These are phyloP conservation scores for Trichoderma parareesei DNA, from an alignment of 495 filamentous ascomycete species.

Conservation along the genomic window DNA sequence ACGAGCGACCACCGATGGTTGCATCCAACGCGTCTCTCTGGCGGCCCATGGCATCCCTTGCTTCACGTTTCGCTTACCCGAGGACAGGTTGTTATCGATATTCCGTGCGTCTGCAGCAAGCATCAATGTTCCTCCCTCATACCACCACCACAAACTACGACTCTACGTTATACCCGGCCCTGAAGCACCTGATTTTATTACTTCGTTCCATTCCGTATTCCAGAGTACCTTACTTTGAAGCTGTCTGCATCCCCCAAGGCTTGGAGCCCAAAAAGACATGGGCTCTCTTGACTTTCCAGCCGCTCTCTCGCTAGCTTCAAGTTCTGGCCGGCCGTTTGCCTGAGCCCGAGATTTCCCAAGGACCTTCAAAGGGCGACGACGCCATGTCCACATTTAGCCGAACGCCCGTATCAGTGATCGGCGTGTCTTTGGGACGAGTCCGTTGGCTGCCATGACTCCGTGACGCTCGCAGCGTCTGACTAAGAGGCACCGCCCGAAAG, in stretches of 20 bases:
- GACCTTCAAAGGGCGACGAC: neutral
- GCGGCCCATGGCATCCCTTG: neutral
- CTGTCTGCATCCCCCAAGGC: no score
- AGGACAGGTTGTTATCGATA: neutral
- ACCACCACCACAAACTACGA: neutral
- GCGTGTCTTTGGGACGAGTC: neutral
- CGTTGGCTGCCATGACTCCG: neutral
- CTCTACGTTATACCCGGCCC: no score
- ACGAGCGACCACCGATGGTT: neutral
- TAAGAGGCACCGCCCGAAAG: constrained; percentile 4
- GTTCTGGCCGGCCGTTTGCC: neutral
- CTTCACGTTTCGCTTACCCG: neutral
- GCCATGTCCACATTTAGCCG: constrained; percentile 9
- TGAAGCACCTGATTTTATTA: neutral
- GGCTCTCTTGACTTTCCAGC: neutral
- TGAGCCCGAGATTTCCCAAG: neutral
- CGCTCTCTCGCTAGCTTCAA: constrained; percentile 1
- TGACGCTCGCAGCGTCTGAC: neutral
- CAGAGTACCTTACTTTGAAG: neutral
- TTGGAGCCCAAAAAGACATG: neutral
- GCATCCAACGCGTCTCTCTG: constrained; percentile 1
- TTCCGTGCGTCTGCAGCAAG: no score
- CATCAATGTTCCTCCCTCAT: neutral
- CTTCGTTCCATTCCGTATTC: neutral
- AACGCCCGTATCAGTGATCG: constrained; percentile 6